These are phyloP conservation scores for Vaccinium darrowii DNA, from an alignment of 148 eudicot genomes.

Conservation along the genomic window DNA sequence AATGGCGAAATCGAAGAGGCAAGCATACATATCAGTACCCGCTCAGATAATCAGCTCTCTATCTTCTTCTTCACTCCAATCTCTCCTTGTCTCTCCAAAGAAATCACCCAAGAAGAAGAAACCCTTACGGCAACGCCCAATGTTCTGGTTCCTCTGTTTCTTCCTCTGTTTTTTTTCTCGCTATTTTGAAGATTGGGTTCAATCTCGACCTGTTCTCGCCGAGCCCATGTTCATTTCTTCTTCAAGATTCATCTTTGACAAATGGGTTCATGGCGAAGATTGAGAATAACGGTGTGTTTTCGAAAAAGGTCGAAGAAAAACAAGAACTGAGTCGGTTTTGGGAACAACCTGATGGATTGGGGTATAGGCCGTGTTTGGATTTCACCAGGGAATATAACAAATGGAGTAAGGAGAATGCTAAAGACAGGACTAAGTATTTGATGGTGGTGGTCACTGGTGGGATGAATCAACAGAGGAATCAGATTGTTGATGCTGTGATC, in stretches of 20 bases:
- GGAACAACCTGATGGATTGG: conserved; percentile 78
- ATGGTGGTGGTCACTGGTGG: conserved; percentile 95
- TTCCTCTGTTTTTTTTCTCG: conserved; percentile 46
- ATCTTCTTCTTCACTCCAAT: conserved; percentile 63
- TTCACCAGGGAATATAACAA: conserved; percentile 51
- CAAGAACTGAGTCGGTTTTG: conserved; percentile 53
- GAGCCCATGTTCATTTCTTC: conserved; percentile 40
- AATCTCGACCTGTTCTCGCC: conserved; percentile 46
- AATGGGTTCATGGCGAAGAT: conserved; percentile 17
- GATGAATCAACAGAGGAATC: conserved; percentile 96
- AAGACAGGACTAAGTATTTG: conserved; percentile 59
- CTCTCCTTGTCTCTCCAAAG: conserved; percentile 53
- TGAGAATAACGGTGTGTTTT: conserved; percentile 4
- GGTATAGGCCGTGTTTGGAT: conserved; percentile 67
- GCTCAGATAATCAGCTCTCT: conserved; percentile 67
- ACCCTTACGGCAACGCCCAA: conserved; percentile 36
- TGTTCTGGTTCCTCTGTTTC: conserved; percentile 40
- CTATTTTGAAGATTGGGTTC: conserved; percentile 48
- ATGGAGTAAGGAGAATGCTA: conserved; percentile 28
- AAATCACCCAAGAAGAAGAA: conserved; percentile 35
- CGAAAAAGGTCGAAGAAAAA: conserved; percentile 4
- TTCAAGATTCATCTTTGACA: conserved; percentile 10
- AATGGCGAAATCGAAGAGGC: conserved; percentile 59
- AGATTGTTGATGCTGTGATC: conserved; percentile 96
- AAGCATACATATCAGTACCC: conserved; percentile 73